Evolutionary conservation across 1,139 yeast species (phyloP).

Genomic region (Candida tunisiensis): DNA sequence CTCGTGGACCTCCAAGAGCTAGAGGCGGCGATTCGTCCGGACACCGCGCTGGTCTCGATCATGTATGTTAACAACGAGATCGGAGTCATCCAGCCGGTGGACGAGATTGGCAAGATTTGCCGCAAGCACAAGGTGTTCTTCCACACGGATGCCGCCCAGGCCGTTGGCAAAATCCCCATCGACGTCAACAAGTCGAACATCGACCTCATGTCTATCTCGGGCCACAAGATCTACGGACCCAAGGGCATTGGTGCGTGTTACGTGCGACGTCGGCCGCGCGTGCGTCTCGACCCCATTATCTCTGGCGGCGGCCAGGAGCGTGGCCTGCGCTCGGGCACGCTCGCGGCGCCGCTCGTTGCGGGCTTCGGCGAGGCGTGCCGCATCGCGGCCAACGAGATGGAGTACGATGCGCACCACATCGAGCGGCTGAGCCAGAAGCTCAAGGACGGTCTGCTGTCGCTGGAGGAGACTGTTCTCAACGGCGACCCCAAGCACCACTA

Average conservation of each 20-base stretch:
- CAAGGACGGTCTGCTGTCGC: slow-evolving; percentile 51
- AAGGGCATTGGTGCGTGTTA: slow-evolving; percentile 95
- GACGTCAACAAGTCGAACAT: slow-evolving; percentile 91
- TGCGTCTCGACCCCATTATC: slow-evolving; percentile 84
- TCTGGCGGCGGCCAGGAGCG: slow-evolving; percentile 99
- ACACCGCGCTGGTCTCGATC: slow-evolving; percentile 78
- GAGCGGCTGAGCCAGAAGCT: slow-evolving; percentile 53
- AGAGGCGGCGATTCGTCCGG: slow-evolving; percentile 75
- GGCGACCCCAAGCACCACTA: slow-evolving; percentile 65
- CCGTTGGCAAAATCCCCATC: slow-evolving; percentile 81
- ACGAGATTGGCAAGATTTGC: slow-evolving; percentile 84
- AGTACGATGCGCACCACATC: slow-evolving; percentile 59
- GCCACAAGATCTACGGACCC: slow-evolving; percentile 96
- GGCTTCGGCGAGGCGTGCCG: slow-evolving; percentile 98
- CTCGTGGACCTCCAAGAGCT: slow-evolving; percentile 61
- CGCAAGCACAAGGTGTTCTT: slow-evolving; percentile 77
- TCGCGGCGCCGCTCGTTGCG: slow-evolving; percentile 87
- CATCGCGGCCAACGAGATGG: slow-evolving; percentile 56
- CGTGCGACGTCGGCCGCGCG: slow-evolving; percentile 97
- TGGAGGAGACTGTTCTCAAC: slow-evolving; percentile 80
- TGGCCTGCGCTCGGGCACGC: slow-evolving; percentile 92
- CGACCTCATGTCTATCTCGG: slow-evolving; percentile 83
- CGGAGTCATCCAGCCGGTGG: slow-evolving; percentile 93
- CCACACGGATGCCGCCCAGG: slow-evolving; percentile 99
- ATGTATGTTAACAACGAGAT: slow-evolving; percentile 98